phyloP scores from a whole-genome alignment of 345 rosid genomes.

The Tarenaya hassleriana region DNA sequence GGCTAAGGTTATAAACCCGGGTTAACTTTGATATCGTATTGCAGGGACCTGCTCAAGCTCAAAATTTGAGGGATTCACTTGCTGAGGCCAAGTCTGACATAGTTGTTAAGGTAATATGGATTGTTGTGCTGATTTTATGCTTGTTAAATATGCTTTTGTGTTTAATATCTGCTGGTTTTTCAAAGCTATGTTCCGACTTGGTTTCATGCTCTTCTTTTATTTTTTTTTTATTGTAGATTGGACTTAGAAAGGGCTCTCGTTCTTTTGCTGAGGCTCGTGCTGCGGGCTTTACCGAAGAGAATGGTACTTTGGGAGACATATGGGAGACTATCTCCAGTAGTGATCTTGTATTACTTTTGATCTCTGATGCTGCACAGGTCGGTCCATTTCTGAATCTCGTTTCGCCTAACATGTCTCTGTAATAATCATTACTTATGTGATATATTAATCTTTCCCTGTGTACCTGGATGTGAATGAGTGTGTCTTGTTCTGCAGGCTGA shows the following conservation, averaged over 20 bases:
- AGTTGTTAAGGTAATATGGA: constrained; percentile 56
- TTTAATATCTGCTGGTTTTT: not conserved
- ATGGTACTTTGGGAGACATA: constrained; percentile 80
- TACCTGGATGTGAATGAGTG: not conserved
- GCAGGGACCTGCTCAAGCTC: constrained; percentile 96
- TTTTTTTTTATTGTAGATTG: constrained; percentile 39
- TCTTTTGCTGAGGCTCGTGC: constrained; percentile 90
- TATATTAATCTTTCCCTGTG: not conserved
- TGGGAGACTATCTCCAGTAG: constrained; percentile 86
- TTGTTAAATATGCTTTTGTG: not conserved
- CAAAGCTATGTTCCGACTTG: constrained; percentile 12
- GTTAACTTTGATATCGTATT: not conserved
- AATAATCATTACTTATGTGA: not conserved
- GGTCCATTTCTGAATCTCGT: constrained; percentile 8
- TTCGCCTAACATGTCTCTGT: no score
- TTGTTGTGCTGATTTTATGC: not conserved
- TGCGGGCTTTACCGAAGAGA: constrained; percentile 81
- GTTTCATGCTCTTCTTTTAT: not conserved
- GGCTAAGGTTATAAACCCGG: no score
- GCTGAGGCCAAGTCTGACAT: constrained; percentile 76
- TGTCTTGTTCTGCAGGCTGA: constrained; percentile 54
- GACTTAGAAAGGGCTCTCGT: constrained; percentile 79
- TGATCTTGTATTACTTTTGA: constrained; percentile 78
- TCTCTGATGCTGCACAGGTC: constrained; percentile 96
- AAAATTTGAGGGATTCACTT: constrained; percentile 86